phyloP scores from a whole-genome alignment of 2,329 filamentous ascomycete genomes.

The Zymoseptoria brevis region DNA sequence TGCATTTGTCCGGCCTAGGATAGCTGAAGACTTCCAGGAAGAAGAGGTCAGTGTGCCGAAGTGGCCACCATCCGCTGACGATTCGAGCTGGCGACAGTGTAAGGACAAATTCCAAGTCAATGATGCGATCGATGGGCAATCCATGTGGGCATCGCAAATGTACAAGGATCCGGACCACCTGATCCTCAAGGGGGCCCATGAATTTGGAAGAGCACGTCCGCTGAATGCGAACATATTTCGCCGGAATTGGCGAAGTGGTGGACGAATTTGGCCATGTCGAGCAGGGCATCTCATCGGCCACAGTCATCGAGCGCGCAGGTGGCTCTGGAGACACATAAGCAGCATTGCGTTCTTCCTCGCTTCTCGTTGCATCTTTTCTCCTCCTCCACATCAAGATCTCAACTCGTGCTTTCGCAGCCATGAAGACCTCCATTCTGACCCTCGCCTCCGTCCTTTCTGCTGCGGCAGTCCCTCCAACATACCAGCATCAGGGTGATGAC shows the following conservation, averaged over 20 bases:
- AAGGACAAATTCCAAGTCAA: background rate
- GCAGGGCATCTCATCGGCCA: background rate
- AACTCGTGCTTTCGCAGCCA: background rate
- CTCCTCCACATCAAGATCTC: background rate
- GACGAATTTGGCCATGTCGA: background rate
- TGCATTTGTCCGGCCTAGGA: no score
- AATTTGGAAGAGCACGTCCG: no score
- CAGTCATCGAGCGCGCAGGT: background rate
- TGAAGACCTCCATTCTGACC: constrained; percentile 9
- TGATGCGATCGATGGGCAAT: background rate
- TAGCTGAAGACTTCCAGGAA: no score
- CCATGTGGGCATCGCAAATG: background rate
- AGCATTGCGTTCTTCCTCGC: background rate
- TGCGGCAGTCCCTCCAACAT: constrained; percentile 27
- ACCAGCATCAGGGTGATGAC: background rate
- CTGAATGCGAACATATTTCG: background rate
- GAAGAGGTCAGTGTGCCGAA: no score
- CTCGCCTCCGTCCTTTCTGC: constrained; percentile 11
- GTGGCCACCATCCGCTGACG: no score
- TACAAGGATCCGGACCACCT: background rate
- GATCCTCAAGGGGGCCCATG: background rate
- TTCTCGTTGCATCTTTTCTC: background rate
- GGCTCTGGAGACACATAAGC: background rate
- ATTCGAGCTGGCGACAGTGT: background rate
- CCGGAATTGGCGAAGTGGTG: background rate